Percentiles rank a stretch among this genome's conserved stretches.
phyloP scores from a whole-genome alignment of 139 green algal genomes.

The Chlorella vulgaris region DNA sequence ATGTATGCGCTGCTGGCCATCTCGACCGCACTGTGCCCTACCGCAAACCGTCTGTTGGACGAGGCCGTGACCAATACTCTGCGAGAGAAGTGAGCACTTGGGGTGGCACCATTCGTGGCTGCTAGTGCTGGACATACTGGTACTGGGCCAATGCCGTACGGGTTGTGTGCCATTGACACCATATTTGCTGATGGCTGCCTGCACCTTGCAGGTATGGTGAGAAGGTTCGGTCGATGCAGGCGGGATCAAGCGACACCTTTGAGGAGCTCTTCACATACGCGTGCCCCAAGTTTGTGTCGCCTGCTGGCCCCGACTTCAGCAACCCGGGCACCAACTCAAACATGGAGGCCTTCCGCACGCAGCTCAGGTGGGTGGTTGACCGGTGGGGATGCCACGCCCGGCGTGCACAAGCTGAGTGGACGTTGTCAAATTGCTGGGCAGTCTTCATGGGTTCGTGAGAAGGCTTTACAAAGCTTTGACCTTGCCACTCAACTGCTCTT shows the following conservation, averaged over 20 bases:
- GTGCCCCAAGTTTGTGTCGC: conserved; percentile 97
- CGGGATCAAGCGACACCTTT: conserved; percentile 62
- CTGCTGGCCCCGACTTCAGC: conserved; percentile 68
- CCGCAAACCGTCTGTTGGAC: conserved; percentile 64
- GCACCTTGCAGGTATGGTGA: conserved; percentile 65
- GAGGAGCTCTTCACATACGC: conserved; percentile 95
- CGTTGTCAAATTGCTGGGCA: too few relatives aligned
- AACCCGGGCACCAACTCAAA: conserved; percentile 78
- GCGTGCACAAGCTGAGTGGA: too few relatives aligned
- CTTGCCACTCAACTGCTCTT: too few relatives aligned
- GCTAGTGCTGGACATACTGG: not conserved
- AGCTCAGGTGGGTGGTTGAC: conserved; percentile 64
- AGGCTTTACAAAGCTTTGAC: too few relatives aligned
- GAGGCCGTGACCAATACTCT: conserved; percentile 73
- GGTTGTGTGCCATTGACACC: not conserved
- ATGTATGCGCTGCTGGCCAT: conserved; percentile 94
- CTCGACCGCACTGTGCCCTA: conserved; percentile 79
- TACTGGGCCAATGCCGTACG: too few relatives aligned
- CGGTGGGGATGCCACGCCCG: not conserved
- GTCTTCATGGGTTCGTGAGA: too few relatives aligned
- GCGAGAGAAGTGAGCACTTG: conserved; percentile 58
- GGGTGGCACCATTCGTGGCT: not conserved
- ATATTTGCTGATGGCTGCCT: not conserved
- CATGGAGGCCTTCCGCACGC: conserved; percentile 87
- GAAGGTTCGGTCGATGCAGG: conserved; percentile 78